Evolutionary conservation across 2,329 filamentous ascomycete species (phyloP).

Genomic region (Cryphonectria parasitica): DNA sequence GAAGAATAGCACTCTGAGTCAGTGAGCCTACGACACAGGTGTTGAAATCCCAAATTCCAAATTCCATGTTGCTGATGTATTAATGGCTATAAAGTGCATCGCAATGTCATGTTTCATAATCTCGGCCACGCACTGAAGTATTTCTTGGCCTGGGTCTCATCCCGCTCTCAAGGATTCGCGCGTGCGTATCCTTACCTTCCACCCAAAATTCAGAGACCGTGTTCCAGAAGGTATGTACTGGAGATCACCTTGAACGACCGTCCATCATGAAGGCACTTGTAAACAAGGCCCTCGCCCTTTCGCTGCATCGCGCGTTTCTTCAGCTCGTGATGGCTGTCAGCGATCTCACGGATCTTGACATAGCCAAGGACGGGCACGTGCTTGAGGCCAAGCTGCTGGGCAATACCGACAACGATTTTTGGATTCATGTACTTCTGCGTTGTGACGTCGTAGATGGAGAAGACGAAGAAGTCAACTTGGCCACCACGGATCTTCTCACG

Average conservation of each 20-base stretch:
- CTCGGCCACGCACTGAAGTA: not conserved
- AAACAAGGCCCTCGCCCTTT: conserved; percentile 36
- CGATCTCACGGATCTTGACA: conserved; percentile 31
- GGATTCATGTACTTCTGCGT: conserved; percentile 36
- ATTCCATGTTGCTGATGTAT: not conserved
- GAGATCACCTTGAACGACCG: conserved; percentile 37
- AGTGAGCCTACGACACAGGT: not conserved
- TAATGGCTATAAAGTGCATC: not conserved
- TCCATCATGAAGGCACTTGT: conserved; percentile 34
- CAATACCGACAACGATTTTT: conserved; percentile 35
- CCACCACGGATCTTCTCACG: conserved; percentile 34
- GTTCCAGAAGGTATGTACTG: conserved; percentile 31
- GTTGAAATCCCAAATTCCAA: not conserved
- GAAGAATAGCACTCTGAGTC: not conserved
- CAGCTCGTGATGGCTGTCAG: conserved; percentile 30
- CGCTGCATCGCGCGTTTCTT: conserved; percentile 31
- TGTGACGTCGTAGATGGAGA: conserved; percentile 40
- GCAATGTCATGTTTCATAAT: not conserved
- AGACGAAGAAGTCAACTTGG: conserved; percentile 41
- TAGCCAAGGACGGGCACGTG: conserved; percentile 41
- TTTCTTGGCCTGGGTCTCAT: not conserved
- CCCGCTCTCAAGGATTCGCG: not conserved
- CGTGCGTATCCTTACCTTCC: not conserved
- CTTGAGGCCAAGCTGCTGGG: conserved; percentile 34
- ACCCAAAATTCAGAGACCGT: conserved; percentile 9